Evolutionary conservation across 1,139 yeast species (phyloP), one percentile per base, ranked within the genome.

Genomic region (Diutina sp.): DNA sequence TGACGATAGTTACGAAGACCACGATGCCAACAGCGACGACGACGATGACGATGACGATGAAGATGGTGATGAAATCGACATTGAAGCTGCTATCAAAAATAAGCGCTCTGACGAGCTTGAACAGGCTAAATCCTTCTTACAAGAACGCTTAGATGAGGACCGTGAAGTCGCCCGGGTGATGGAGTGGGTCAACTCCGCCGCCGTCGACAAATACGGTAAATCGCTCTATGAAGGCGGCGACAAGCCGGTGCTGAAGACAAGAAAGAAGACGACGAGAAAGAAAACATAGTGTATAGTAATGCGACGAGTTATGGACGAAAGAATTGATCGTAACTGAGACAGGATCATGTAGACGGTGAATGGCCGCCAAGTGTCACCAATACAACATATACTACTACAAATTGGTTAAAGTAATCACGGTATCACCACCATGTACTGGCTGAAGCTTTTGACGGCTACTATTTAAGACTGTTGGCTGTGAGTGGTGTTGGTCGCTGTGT

Each of bases 101-200:
- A 28, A 78, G 1, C 62, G 65, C 11, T 50, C 61, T 9, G 65
- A 61, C n/a, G 78, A 73, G 51, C 68, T 76, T 57, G 65, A 66
- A 3, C 61, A 62, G 48, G 64, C 68, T 41, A 59, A 68, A 32
- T 66, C 63, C 12, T 64, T 67, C 2, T 69, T 78, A 21, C 58
- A 64, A 51, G 65, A 64, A 16, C 65, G 66, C 48, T 61, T 80
- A 55, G 64, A 61, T 1, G 66, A 69, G 38, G 74, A 74, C 21
- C 69, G 77, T 56, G 81, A 75, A 58, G 64, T 72, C 53, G 70
- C 72, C 32, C 67, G 84, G 56, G 81, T 82, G 30, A 63, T 74
- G 4, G 83, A 80, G 58, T 84, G 89, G 89, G 83, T 82, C 32
- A 84, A 84, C 62, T 75, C 82, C 7, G 68, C 73, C 18, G 87